A percentile compares a stretch with the other conserved stretches of the same genome.
phyloP scores from a whole-genome alignment of 257 asterid genomes.

The Solanum chmielewskii region DNA sequence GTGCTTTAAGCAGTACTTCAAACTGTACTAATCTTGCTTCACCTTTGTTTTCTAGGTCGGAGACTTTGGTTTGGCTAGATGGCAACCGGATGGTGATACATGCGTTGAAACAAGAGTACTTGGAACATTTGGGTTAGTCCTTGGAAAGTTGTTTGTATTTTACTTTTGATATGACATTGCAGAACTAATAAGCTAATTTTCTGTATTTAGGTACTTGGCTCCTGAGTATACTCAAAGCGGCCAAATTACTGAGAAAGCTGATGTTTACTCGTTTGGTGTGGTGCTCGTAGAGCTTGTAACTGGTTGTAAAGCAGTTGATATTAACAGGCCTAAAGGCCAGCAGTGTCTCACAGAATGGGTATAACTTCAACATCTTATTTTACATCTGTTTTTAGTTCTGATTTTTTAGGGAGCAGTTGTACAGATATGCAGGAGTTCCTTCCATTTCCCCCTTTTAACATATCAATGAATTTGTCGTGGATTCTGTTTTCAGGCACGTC shows the following conservation, averaged over 20 bases:
- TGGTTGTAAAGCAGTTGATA: constrained; percentile 65
- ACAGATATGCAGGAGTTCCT: not conserved
- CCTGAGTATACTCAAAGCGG: constrained; percentile 82
- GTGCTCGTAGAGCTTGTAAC: constrained; percentile 64
- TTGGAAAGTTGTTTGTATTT: not conserved
- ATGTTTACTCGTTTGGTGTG: constrained; percentile 64
- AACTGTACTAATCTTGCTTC: not conserved
- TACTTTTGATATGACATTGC: not conserved
- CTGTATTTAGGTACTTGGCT: constrained; percentile 46
- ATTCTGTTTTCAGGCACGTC: constrained; percentile 41
- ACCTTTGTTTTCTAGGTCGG: constrained; percentile 36
- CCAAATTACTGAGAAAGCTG: constrained; percentile 72
- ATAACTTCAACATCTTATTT: not conserved
- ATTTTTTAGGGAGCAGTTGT: not conserved
- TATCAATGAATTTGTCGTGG: not conserved
- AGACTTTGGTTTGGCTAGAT: constrained; percentile 66
- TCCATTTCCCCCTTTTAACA: too few relatives aligned
- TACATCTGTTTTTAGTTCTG: not conserved
- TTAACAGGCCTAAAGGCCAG: constrained; percentile 59
- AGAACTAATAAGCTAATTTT: not conserved
- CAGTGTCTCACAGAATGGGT: constrained; percentile 77
- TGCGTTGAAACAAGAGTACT: constrained; percentile 76
- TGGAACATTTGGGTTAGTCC: constrained; percentile 56
- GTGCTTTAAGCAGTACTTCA: not conserved
- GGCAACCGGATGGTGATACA: constrained; percentile 67